phyloP scores from a whole-genome alignment of 495 filamentous ascomycete genomes.

The Apiosordaria backusii region DNA sequence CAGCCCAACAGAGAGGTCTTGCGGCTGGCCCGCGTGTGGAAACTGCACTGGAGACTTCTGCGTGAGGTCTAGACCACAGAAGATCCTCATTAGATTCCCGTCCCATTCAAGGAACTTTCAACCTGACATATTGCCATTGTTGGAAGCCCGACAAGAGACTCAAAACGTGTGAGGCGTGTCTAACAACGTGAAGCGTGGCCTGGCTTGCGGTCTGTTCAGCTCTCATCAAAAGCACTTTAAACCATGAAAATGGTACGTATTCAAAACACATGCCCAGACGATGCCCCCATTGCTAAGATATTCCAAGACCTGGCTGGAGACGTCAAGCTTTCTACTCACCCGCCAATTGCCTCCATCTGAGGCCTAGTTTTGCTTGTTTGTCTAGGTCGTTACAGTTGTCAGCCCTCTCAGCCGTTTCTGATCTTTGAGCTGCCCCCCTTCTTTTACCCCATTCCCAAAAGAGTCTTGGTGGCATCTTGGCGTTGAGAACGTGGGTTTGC shows the following conservation, averaged over 20 bases:
- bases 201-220: not conserved
- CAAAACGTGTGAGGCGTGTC: not conserved
- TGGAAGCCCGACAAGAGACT: not conserved
- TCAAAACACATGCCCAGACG: not conserved
- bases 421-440: not conserved
- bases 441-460: not conserved
- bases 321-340: not conserved
- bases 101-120: not conserved
- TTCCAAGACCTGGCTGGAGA: not conserved
- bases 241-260: not conserved
- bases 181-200: not conserved
- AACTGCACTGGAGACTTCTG: too few species aligned
- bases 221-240: not conserved
- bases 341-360: not conserved
- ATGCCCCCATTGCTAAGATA: too few species aligned
- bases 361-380: not conserved
- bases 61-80: too few species aligned
- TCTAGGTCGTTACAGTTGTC: not conserved
- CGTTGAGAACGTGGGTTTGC: slow-evolving; percentile 10
- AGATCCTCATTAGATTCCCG: too few species aligned
- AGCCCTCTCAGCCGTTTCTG: not conserved
- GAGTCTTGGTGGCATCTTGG: not conserved
- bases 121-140: not conserved
- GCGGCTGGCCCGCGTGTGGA: too few species aligned
- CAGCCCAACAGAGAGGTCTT: too few species aligned